Conservation (phyloP, 2,329 filamentous ascomycete species). For the Fusarium sp. region DNA sequence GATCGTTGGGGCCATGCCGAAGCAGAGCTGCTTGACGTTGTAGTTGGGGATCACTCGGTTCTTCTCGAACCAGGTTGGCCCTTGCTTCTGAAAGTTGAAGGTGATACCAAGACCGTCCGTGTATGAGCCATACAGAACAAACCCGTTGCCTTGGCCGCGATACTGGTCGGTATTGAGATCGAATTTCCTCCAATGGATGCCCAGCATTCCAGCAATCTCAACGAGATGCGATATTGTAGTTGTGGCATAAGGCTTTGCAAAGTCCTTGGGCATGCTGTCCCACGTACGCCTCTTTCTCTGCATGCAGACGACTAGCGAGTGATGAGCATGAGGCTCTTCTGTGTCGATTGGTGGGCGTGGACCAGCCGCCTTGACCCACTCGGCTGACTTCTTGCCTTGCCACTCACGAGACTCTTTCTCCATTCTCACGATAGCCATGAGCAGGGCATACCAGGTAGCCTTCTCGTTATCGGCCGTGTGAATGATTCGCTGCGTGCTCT, state of each 20-base stretch:
- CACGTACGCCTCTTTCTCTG: conserved; percentile 35
- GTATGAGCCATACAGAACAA: conserved; percentile 45
- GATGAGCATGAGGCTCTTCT: not conserved
- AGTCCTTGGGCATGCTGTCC: conserved; percentile 38
- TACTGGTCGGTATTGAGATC: conserved; percentile 49
- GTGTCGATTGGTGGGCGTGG: conserved; percentile 7
- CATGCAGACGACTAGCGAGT: conserved; percentile 34
- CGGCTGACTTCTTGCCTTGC: conserved; percentile 24
- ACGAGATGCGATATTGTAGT: conserved; percentile 50
- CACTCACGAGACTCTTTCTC: conserved; percentile 36
- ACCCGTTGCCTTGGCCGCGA: conserved; percentile 50
- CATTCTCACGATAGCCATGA: conserved; percentile 35
- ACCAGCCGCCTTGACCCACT: conserved; percentile 21
- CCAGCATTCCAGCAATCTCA: conserved; percentile 49
- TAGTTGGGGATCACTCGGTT: conserved; percentile 50
- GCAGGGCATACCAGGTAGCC: conserved; percentile 31
- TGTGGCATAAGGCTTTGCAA: conserved; percentile 46
- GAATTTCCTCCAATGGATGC: conserved; percentile 55
- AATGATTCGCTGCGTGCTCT: conserved; percentile 29
- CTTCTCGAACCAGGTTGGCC: conserved; percentile 47
- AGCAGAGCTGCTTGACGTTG: conserved; percentile 51
- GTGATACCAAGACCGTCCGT: conserved; percentile 51
- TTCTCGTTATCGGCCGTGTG: conserved; percentile 37
- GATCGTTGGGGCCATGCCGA: conserved; percentile 53
- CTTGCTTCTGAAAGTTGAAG: conserved; percentile 51